Conservation (phyloP, 371 early-diverging fungal genomes). For the Mortierella sp. region DNA sequence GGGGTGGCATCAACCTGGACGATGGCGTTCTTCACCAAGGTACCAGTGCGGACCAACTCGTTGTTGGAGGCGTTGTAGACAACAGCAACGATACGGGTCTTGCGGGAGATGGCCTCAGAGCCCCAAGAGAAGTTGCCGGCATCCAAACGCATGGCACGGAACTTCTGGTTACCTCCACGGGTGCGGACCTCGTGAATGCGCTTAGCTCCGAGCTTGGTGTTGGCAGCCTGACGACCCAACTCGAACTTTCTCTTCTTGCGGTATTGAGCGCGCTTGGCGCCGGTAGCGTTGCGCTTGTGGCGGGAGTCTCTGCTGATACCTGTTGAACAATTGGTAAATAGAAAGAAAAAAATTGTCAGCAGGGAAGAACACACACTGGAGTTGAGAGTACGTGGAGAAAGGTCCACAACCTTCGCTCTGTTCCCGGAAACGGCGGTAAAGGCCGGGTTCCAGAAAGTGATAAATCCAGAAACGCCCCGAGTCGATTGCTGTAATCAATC, state of each 20-base stretch:
- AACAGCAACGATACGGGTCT: conserved; percentile 97
- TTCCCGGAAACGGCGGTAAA: neutral
- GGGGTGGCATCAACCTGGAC: conserved; percentile 99
- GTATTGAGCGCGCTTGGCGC: conserved; percentile 98
- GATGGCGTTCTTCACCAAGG: conserved; percentile 99
- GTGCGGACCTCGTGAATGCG: conserved; percentile 93
- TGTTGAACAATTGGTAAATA: conserved; percentile 41
- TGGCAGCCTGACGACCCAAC: conserved; percentile 98
- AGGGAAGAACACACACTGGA: neutral
- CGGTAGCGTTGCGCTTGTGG: conserved; percentile 98
- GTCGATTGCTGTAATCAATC: neutral
- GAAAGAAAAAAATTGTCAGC: conserved; percentile 3
- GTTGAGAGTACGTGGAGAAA: neutral
- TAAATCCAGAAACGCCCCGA: neutral
- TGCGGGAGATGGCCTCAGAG: conserved; percentile 94
- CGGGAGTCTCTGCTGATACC: conserved; percentile 98
- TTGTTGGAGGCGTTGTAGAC: conserved; percentile 99
- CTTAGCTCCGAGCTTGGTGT: conserved; percentile 98
- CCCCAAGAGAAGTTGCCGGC: conserved; percentile 99
- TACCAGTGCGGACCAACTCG: conserved; percentile 99
- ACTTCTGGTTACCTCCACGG: conserved; percentile 19
- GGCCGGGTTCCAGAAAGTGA: no score
- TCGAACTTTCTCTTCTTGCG: conserved; percentile 99
- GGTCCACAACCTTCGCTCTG: neutral
- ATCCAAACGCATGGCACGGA: conserved; percentile 88